Conservation (phyloP, 2,329 filamentous ascomycete species). For the Dryadomyces quercivorus region DNA sequence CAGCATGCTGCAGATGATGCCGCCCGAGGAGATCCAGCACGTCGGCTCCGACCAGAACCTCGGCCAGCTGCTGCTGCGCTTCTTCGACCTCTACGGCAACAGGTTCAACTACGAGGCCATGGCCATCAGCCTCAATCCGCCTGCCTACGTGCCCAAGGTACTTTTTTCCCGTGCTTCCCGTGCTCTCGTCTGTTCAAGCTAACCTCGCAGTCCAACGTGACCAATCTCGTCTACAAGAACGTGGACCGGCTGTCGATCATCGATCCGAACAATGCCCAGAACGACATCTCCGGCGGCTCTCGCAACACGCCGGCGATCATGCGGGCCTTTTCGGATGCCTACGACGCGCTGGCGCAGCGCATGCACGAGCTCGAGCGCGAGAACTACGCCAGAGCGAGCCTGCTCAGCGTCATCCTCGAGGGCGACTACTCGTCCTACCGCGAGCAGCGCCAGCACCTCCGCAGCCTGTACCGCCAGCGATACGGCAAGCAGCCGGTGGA, state of each 20-base stretch:
- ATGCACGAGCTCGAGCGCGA: constrained; percentile 37
- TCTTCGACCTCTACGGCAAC: constrained; percentile 82
- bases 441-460: constrained; percentile 53
- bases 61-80: constrained; percentile 72
- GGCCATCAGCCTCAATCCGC: constrained; percentile 66
- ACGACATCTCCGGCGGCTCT: constrained; percentile 86
- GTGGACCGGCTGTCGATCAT: constrained; percentile 68
- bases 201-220: constrained; percentile 29
- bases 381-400: constrained; percentile 30
- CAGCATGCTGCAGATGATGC: constrained; percentile 73
- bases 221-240: constrained; percentile 42
- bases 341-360: constrained; percentile 40
- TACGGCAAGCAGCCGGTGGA: constrained; percentile 14
- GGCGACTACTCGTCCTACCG: constrained; percentile 71
- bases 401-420: constrained; percentile 60
- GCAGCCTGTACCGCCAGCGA: constrained; percentile 33
- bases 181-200: not conserved
- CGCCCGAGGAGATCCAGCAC: constrained; percentile 50
- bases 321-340: constrained; percentile 55
- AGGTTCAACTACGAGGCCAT: constrained; percentile 57
- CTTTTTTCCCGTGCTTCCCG: constrained; percentile 14
- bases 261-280: constrained; percentile 73
- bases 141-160: constrained; percentile 68
- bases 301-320: constrained; percentile 56
- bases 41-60: constrained; percentile 54